Evolutionary conservation across 257 asterid genomes (phyloP).

Genomic region (Primulina huaijiensis): DNA sequence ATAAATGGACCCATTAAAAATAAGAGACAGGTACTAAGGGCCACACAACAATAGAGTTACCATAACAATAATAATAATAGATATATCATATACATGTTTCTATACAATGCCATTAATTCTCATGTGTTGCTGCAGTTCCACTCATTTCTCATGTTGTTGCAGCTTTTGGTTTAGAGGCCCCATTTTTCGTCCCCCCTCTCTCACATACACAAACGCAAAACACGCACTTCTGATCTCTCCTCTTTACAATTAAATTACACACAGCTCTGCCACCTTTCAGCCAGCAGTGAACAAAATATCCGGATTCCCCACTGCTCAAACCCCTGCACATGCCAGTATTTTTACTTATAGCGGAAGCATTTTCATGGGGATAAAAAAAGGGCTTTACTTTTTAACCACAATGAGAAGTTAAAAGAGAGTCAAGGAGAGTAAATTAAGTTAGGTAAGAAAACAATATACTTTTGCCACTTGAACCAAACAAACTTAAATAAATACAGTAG

Average conservation of each 20-base stretch:
- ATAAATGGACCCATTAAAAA: conserved; percentile 44
- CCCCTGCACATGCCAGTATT: conserved; percentile 43
- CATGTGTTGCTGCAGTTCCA: conserved; percentile 56
- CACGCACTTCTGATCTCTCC: too few relatives aligned
- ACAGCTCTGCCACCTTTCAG: conserved; percentile 8
- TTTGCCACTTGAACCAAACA: conserved; percentile 57
- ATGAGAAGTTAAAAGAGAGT: conserved; percentile 19
- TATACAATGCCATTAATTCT: too few relatives aligned
- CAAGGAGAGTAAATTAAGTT: conserved; percentile 38
- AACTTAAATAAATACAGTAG: conserved; percentile 18
- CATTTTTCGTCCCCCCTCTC: conserved; percentile 10
- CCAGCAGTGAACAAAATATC: conserved; percentile 32
- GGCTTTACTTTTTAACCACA: conserved; percentile 22
- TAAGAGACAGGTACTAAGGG: conserved; percentile 26
- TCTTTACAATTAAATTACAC: not conserved
- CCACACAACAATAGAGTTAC: conserved; percentile 28
- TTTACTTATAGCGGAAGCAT: conserved; percentile 21
- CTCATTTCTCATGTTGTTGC: conserved; percentile 62
- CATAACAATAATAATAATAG: not conserved
- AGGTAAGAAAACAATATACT: conserved; percentile 53
- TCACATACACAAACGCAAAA: not conserved
- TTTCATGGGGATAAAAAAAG: conserved; percentile 26
- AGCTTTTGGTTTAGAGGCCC: conserved; percentile 61
- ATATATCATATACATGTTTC: too few relatives aligned
- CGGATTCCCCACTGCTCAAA: conserved; percentile 43